Evolutionary conservation across 208 protist species (phyloP), one percentile per base, ranked within the genome.

Genomic region (Wallacemonas rigidus): DNA sequence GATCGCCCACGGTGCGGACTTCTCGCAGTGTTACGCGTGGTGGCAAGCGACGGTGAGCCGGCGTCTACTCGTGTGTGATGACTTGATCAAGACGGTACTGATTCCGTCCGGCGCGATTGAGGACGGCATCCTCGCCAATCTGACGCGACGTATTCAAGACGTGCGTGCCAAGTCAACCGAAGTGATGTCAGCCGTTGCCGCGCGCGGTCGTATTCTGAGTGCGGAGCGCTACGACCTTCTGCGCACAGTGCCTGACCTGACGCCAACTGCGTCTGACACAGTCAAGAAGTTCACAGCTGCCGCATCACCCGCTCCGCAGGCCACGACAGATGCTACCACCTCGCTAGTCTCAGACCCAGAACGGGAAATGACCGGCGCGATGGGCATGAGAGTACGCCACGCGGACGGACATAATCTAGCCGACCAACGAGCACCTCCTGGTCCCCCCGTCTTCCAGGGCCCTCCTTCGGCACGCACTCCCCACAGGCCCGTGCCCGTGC

Each of bases 191-290:
- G 72, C 67, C 7, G 53, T 89, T 3, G 79, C 80, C 15, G 77
- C 82, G 11, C 76, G 71, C 50, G 82, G 84, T n/a, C 72, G 76
- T 1, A 67, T 87, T 39, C 73, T 93, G 2, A 60, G 72, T 48
- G 88, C 90, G 26, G 85, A 90, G 71, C 72, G 72, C 39, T 90
- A 89, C 65, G 88, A 89, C 67, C 40, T 82, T 17, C 74, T 93
- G 2, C 54, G 73, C 14, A 58, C 60, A 2, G 17, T 86, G 2
- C 55, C 55, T 1, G 15, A 41, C 67, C 14, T 2, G 12, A 11
- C 54, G 7, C 3, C 15, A 41, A 47, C 56, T 5, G 35, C 41
- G 3, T 5, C 51, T n/a, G 26, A 5, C 8, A 5, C 51, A 12
- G 51, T 14, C 47, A 51, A 51, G 14, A 8, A 56, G n/a, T 26